Conservation (phyloP, 176 grass and related monocot genomes). For the Paspalum vaginatum region DNA sequence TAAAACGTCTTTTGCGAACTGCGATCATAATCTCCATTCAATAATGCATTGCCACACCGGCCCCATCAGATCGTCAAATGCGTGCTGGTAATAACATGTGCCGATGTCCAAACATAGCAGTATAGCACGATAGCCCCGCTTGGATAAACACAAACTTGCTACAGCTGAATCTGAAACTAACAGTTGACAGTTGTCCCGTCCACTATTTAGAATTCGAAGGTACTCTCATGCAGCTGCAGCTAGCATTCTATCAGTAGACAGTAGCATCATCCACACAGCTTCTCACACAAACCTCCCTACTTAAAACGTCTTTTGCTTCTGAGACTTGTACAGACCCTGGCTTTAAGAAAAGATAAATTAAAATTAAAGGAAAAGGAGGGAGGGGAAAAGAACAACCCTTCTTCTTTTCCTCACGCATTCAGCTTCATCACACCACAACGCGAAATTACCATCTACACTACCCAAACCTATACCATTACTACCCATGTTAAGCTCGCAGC, state of each 20-base stretch:
- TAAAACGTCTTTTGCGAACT: background rate
- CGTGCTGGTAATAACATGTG: background rate
- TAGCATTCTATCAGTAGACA: too few relatives aligned
- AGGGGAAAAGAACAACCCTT: background rate
- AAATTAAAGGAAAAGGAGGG: background rate
- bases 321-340: conserved; percentile 14
- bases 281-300: background rate
- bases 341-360: background rate
- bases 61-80: background rate
- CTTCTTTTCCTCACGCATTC: background rate
- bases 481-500: background rate
- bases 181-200: background rate
- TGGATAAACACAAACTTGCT: background rate
- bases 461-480: conserved; percentile 1
- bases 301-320: background rate
- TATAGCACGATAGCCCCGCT: background rate
- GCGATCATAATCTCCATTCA: background rate
- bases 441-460: background rate
- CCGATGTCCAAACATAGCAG: background rate
- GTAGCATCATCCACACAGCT: background rate
- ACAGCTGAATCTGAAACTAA: background rate
- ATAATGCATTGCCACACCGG: background rate
- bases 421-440: background rate
- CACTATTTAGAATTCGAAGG: background rate
- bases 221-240: background rate